These are phyloP conservation scores for Flaveria ramosissima DNA, from an alignment of 129 eudicot genomes.

Conservation along the genomic window DNA sequence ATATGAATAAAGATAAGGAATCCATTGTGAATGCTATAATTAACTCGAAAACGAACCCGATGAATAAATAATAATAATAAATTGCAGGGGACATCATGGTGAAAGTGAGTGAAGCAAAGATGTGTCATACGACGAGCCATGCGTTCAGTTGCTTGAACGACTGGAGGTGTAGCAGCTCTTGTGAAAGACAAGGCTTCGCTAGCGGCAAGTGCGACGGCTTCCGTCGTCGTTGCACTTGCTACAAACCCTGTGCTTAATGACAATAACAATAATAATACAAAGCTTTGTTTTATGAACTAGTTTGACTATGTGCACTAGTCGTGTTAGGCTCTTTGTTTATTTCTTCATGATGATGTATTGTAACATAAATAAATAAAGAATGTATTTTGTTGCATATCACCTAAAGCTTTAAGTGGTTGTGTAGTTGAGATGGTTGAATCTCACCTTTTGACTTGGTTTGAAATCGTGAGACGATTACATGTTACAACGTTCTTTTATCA, in stretches of 20 bases:
- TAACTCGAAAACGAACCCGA: no score
- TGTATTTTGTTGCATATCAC: no score
- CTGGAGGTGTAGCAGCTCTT: slow-evolving; percentile 2
- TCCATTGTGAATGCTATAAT: no score
- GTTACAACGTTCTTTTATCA: no score
- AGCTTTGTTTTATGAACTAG: neutral
- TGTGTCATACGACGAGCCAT: slow-evolving; percentile 26
- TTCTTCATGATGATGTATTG: no score
- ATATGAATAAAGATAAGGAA: no score
- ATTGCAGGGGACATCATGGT: slow-evolving; percentile 31
- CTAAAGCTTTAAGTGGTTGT: no score
- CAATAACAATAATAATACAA: neutral
- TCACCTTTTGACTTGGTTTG: no score
- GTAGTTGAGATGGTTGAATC: no score
- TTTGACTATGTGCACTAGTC: neutral
- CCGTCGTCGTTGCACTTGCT: slow-evolving; percentile 27
- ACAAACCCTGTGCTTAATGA: slow-evolving; percentile 25
- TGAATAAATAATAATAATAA: neutral
- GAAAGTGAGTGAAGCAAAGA: slow-evolving; percentile 32
- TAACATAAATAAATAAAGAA: no score
- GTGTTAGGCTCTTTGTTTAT: no score
- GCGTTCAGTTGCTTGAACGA: slow-evolving; percentile 14
- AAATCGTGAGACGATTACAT: no score
- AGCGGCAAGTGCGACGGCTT: slow-evolving; percentile 35
- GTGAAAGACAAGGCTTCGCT: slow-evolving; percentile 35